phyloP scores from a whole-genome alignment of 2,329 filamentous ascomycete genomes.

The Dissoconium aciculare region DNA sequence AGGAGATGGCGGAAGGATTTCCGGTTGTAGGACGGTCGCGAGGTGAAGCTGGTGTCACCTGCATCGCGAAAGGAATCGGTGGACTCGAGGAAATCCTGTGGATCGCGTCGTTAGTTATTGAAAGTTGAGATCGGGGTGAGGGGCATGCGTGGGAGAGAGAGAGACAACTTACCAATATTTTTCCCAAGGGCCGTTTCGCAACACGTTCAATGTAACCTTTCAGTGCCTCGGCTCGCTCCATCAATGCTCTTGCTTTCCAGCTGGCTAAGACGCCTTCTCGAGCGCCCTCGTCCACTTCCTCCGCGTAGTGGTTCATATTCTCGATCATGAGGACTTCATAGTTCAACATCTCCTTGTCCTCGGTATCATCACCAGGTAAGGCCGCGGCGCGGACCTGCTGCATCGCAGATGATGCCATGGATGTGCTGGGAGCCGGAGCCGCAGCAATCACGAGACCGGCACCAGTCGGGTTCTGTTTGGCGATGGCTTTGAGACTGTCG shows the following conservation, averaged over 20 bases:
- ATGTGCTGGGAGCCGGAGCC: no score
- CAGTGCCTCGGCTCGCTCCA: conserved; percentile 77
- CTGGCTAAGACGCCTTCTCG: conserved; percentile 62
- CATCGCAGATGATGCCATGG: no score
- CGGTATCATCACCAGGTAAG: conserved; percentile 48
- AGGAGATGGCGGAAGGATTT: conserved; percentile 75
- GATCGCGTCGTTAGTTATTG: no score
- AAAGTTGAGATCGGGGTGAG: no score
- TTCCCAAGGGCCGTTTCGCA: conserved; percentile 76
- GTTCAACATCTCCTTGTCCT: conserved; percentile 93
- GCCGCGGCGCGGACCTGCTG: conserved; percentile 26
- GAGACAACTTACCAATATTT: conserved; percentile 49
- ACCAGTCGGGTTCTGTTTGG: conserved; percentile 47
- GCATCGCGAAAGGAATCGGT: conserved; percentile 53
- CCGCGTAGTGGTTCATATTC: conserved; percentile 96
- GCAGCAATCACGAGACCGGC: conserved; percentile 42
- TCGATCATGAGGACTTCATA: conserved; percentile 96
- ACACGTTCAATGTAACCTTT: conserved; percentile 73
- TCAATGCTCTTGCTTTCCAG: conserved; percentile 64
- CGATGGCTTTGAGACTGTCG: conserved; percentile 89
- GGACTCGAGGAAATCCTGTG: conserved; percentile 69
- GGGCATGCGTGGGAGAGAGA: no score
- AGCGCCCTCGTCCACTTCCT: conserved; percentile 58
- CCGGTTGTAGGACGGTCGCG: conserved; percentile 70
- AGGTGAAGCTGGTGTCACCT: conserved; percentile 48